Base-by-base conservation (phyloP, 164 flowering plant genomes). In the Piper betle region DNA sequence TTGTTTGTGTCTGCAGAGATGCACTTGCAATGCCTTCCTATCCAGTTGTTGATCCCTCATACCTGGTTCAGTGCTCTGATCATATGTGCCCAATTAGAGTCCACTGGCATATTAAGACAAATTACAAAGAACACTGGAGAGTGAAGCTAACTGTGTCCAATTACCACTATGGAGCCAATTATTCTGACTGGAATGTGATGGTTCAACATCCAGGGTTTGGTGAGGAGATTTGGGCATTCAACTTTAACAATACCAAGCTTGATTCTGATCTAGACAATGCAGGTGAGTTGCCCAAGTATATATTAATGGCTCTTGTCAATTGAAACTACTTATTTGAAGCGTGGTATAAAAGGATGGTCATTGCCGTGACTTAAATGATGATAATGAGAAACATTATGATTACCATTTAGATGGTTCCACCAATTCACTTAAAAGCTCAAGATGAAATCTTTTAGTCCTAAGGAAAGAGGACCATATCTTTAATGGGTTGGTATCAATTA, bases 31-130 rank as follows among this genome's bases (percentile, higher is more conserved):
- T 60, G 17, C 2, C 40, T 15, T 20, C 19, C 20, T 1, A 3
- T 11, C 11, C 54, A 3, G 46, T n/a, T 63, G 12, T 53, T 38
- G 52, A 55, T 43, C 43, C 40, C 2, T 19, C 62, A 16, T 15
- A 58, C 25, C 5, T 70, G 18, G 70, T 83, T 9, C 73, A 55
- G 42, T 86, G 93, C 80, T 76, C 84, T 0, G 81, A 80, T 65
- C 87, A 86, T 58, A 86, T 81, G 85, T 86, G 92, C 71, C 83
- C 85, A 0, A 38, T 84, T 46, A 75, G 75, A 61, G 79, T 86
- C 52, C 88, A 86, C 63, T 86, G 92, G 88, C 92, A 83, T 54
- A 42, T 86, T 1, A 78, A 81, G 71, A 73, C 46, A 62, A 86
- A 78, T 68, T 86, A 86, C 66, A 62, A 56, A 52, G 67, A 68